Base-by-base conservation (phyloP, 495 filamentous ascomycete genomes). In the Lasiosphaeriaceae sp. region DNA sequence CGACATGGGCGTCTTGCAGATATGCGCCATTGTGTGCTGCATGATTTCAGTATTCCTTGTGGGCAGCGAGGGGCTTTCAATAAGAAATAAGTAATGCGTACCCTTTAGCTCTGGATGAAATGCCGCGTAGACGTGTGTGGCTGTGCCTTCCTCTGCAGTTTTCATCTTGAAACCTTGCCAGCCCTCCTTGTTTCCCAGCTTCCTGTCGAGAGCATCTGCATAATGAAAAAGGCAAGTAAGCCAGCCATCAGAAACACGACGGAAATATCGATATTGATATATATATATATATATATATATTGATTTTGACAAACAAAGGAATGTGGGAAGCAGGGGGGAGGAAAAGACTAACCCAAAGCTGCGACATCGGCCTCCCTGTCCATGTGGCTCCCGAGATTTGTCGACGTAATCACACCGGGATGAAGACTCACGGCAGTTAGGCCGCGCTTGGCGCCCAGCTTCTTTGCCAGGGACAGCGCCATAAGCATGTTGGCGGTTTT, bases 401-500 rank as follows among this genome's bases (percentile, higher is more conserved):
- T 74, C 11, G 2, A 3, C 8, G 2, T 12, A 17, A 73, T 67
- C 14, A 64, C 64, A 1, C 81, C 80, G 0, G 79, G 79, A 54
- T 84, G 77, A 41, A 79, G 52, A 23, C 70, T 74, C 43, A 69
- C 71, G 2, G 72, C 70, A 2, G 53, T 47, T 1, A 78, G 37
- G 5, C 70, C 68, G 16, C 55, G 37, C 34, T 54, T 45, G 12
- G 20, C 16, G 1, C 64, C 67, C 3, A 82, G 53, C 56, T 74
- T 81, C n/a, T 67, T 46, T 0, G 76, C 71, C 16, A 82, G 60
- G 0, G 69, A 72, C 0, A 74, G 44, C 1, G 77, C 68, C 48
- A 83, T 75, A 23, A 83, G 66, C 20, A 81, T 73, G 55, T 80
- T 84, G 19, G 80, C 80, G 5, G 79, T 72, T 65, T 83, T 83